Evolutionary conservation across 139 green algal genomes (phyloP).

Genomic region (Spirogloea muscicola): DNA sequence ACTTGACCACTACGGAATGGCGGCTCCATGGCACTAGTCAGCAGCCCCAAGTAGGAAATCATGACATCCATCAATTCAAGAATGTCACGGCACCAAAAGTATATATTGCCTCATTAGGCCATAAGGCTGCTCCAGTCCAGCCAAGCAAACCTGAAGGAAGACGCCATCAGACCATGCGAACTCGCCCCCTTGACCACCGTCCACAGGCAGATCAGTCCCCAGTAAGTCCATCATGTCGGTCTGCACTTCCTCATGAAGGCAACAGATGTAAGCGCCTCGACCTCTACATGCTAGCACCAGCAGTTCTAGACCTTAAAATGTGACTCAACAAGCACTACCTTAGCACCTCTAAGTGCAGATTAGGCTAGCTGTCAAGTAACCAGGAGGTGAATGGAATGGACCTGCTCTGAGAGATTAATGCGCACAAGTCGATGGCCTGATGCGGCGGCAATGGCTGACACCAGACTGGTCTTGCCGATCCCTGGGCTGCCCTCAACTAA

Average conservation of each 20-base stretch:
- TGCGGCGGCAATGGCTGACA: constrained; percentile 74
- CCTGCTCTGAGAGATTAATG: constrained; percentile 83
- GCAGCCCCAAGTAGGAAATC: no score
- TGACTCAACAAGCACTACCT: no score
- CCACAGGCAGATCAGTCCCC: constrained; percentile 86
- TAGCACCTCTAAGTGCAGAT: no score
- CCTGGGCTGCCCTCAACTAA: constrained; percentile 92
- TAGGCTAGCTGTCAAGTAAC: background rate
- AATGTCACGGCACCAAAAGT: no score
- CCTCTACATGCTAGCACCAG: background rate
- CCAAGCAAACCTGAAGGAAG: constrained; percentile 78
- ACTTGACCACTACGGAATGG: no score
- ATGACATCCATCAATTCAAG: no score
- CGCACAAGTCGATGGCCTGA: constrained; percentile 67
- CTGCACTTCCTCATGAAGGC: no score
- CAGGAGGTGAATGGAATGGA: background rate
- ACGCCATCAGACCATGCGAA: constrained; percentile 93
- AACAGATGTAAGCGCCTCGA: no score
- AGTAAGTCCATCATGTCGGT: constrained; percentile 99
- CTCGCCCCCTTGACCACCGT: constrained; percentile 71
- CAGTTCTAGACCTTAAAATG: background rate
- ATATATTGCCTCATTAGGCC: no score
- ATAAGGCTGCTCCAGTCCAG: no score
- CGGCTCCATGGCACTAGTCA: no score
- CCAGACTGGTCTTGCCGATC: constrained; percentile 93